Percentiles rank a stretch among this genome's conserved stretches.
Conservation (phyloP, 768 basidiomycete species). For the Coprinopsis cinerea region DNA sequence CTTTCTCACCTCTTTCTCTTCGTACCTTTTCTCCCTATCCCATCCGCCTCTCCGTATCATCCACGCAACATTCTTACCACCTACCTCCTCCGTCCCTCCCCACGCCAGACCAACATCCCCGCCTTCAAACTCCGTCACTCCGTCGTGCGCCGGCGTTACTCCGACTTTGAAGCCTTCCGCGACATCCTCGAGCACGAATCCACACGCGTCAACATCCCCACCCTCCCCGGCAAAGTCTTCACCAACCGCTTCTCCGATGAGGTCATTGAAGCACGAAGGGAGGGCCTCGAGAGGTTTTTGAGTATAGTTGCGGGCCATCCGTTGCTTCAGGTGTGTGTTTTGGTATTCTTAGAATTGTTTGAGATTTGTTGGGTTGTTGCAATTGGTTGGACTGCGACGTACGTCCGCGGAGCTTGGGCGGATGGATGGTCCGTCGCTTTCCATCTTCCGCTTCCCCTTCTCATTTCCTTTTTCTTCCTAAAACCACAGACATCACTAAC, state of each 20-base stretch:
- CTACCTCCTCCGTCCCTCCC: too few species aligned
- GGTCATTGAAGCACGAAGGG: slow-evolving; percentile 86
- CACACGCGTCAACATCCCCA: slow-evolving; percentile 95
- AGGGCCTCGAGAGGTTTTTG: slow-evolving; percentile 92
- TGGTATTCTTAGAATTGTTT: not conserved
- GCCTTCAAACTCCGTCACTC: slow-evolving; percentile 97
- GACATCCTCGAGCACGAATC: slow-evolving; percentile 97
- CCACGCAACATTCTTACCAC: too few species aligned
- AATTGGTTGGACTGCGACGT: too few species aligned
- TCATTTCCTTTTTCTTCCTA: not conserved
- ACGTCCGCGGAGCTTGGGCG: not conserved
- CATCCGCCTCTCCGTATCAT: too few species aligned
- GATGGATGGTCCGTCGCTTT: not conserved
- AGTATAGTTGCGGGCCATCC: slow-evolving; percentile 98
- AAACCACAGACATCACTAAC: slow-evolving; percentile 1
- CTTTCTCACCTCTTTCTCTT: too few species aligned
- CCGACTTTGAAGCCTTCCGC: slow-evolving; percentile 94
- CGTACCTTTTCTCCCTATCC: too few species aligned
- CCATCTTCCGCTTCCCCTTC: not conserved
- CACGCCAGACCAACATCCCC: slow-evolving; percentile 87
- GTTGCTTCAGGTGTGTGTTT: slow-evolving; percentile 73
- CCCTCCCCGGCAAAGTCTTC: slow-evolving; percentile 96
- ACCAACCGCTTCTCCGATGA: slow-evolving; percentile 98
- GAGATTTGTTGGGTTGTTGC: too few species aligned
- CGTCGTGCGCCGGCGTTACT: slow-evolving; percentile 81